Conservation (phyloP, 257 asterid species). For the Solanum etuberosum region DNA sequence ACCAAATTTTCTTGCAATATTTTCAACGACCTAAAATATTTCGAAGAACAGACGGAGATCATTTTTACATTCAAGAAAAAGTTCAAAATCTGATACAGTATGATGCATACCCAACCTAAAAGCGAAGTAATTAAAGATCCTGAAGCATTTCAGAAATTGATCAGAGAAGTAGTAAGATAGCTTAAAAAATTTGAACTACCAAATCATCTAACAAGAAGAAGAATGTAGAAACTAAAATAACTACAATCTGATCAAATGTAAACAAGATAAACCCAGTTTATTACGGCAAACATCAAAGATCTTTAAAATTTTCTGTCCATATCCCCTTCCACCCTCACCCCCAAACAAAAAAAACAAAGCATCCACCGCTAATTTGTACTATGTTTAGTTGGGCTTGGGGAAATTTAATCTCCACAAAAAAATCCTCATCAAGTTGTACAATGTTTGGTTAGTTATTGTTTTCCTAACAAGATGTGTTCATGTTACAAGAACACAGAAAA, state of each 20-base stretch:
- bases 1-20: constrained; percentile 79
- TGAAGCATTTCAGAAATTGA: not conserved
- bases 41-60: not conserved
- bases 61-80: constrained; percentile 8
- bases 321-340: not conserved
- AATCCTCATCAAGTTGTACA: not conserved
- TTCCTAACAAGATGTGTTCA: not conserved
- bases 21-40: constrained; percentile 58
- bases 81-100: not conserved
- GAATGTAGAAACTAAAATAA: not conserved
- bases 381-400: not conserved
- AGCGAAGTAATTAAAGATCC: not conserved
- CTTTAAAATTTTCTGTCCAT: not conserved
- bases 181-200: not conserved
- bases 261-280: not conserved
- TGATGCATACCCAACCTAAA: not conserved
- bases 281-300: not conserved
- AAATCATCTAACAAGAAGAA: not conserved
- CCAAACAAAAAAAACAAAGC: not conserved
- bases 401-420: not conserved
- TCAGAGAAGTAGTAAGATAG: not conserved
- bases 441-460: not conserved
- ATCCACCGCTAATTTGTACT: not conserved
- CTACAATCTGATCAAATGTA: not conserved
- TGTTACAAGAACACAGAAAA: not conserved